Base-by-base conservation (phyloP, 129 eudicot species). In the Glebionis coronaria region DNA sequence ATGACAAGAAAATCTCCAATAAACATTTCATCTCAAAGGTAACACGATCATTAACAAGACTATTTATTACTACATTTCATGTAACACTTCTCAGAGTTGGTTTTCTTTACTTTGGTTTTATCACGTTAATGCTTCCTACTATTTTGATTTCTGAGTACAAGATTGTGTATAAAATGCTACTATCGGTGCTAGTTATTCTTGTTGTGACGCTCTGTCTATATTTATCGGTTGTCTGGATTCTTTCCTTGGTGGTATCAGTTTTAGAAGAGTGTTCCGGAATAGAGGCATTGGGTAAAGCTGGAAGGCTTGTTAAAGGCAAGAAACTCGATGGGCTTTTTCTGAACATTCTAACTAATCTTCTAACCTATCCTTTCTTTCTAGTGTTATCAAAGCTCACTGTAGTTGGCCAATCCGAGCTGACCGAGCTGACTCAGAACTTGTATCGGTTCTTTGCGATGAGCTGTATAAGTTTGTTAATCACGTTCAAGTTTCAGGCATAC, bases 281-380 rank as follows among this genome's bases (percentile, higher is more conserved):
- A 57, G 70, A 83, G 58, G 88, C 78, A 20, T 6, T 72, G 45
- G 82, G 72, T 49, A 83, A 25, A 72, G 84, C 79, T 4, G 79
- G 46, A 23, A 31, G 11, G 13, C 79, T 83, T 65, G 72, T 83
- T 72, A 58, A 72, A 55, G 84, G 80, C 8, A 77, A 72, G 68
- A 72, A 78, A 65, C 11, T 72, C 0, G 28, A 61, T 5, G 82
- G 88, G 16, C 58, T 61, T 49, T n/a, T 68, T 50, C 50, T 68
- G 23, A 56, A 23, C 21, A 59, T 75, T 9, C 16, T 61, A 7
- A n/a, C 23, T 1, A 60, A 12, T 75, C 27, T 58, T 68, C 28
- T 23, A 21, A 52, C 58, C 2, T 55, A 16, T 23, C 29, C 18
- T 51, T 11, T 68, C 28, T 49, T 23, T 42, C 18, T 9, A 20